Evolutionary conservation across 176 grass and related monocot species (phyloP).

Genomic region (Ensete ventricosum): DNA sequence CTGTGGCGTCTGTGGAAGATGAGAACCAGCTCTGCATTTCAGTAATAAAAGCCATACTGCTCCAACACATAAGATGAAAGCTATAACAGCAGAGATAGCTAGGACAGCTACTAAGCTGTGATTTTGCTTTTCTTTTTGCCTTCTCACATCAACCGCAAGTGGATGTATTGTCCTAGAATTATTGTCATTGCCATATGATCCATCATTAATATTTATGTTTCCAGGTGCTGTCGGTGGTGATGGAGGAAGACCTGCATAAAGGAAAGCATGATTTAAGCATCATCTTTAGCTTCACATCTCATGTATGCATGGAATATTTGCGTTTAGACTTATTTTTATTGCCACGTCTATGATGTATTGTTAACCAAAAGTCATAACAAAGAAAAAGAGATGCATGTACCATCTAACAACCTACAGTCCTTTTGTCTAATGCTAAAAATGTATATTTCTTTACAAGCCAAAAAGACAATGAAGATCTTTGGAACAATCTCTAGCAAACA

Average conservation of each 20-base stretch:
- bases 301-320: too few species aligned
- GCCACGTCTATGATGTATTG: too few species aligned
- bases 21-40: slow-evolving; percentile 40
- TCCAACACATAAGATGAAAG: slow-evolving; percentile 65
- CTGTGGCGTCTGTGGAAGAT: slow-evolving; percentile 33
- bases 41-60: slow-evolving; percentile 54
- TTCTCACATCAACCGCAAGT: slow-evolving; percentile 64
- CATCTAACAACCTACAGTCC: too few species aligned
- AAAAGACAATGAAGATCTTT: too few species aligned
- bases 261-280: not conserved
- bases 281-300: too few species aligned
- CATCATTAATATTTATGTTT: slow-evolving; percentile 35
- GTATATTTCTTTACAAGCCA: not conserved
- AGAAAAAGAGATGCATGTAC: too few species aligned
- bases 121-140: slow-evolving; percentile 44
- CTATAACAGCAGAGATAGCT: slow-evolving; percentile 66
- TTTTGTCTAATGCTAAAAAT: not conserved
- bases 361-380: too few species aligned
- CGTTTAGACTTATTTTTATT: too few species aligned
- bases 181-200: slow-evolving; percentile 41
- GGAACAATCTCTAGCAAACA: too few species aligned
- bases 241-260: slow-evolving; percentile 64
- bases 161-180: slow-evolving; percentile 31
- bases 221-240: slow-evolving; percentile 47
- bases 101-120: slow-evolving; percentile 54